Conservation (phyloP, 805 yeast genomes). For the Candida orba region DNA sequence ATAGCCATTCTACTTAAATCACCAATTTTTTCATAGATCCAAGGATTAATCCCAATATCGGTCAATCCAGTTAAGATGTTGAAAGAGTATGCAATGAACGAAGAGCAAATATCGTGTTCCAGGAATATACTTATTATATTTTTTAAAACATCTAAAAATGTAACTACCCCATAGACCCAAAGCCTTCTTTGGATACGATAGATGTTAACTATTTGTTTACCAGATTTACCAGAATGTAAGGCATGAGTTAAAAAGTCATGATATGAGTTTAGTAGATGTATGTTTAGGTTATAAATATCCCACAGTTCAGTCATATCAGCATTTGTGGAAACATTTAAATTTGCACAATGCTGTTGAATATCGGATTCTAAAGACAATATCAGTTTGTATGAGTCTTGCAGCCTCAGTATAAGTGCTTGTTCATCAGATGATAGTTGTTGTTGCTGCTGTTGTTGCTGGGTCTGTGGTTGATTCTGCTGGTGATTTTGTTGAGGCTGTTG, state of each 20-base stretch:
- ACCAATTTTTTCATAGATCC: constrained; percentile 76
- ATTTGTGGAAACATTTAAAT: constrained; percentile 45
- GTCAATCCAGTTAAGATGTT: constrained; percentile 36
- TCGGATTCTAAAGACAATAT: constrained; percentile 62
- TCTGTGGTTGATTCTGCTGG: not conserved
- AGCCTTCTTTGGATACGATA: constrained; percentile 72
- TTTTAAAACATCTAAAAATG: constrained; percentile 69
- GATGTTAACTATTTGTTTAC: constrained; percentile 67
- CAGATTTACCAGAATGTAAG: constrained; percentile 66
- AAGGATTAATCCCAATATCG: constrained; percentile 33
- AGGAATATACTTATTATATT: constrained; percentile 65
- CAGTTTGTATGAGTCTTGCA: constrained; percentile 67
- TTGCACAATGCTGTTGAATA: constrained; percentile 65
- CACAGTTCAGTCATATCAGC: constrained; percentile 59
- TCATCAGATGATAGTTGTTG: constrained; percentile 42
- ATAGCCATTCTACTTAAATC: constrained; percentile 85
- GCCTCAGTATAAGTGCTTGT: constrained; percentile 57
- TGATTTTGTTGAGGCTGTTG: too few relatives aligned
- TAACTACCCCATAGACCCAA: constrained; percentile 85
- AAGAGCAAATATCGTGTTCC: constrained; percentile 73
- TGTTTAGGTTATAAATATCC: constrained; percentile 63
- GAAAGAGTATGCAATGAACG: constrained; percentile 68
- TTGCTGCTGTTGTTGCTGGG: not conserved
- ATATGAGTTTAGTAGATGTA: constrained; percentile 60
- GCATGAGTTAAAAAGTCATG: constrained; percentile 68